Conservation (phyloP, 306 rosid genomes). For the Vigna radiata region DNA sequence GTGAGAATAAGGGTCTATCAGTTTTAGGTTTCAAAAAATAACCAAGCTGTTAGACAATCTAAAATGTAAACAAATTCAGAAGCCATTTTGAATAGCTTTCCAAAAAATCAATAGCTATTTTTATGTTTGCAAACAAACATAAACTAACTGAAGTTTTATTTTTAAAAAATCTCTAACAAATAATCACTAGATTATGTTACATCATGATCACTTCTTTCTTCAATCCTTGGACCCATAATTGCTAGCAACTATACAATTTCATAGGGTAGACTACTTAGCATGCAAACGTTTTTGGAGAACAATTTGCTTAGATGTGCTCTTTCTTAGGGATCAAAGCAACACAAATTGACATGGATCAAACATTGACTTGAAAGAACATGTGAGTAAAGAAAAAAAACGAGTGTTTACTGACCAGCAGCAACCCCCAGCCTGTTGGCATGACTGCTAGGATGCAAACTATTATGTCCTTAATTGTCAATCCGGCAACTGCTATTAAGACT, state of each 20-base stretch:
- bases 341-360: neutral
- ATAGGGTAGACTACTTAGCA: neutral
- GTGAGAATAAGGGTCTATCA: neutral
- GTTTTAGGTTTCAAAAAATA: neutral
- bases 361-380: neutral
- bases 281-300: neutral
- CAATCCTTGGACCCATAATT: no score
- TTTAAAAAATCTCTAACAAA: no score
- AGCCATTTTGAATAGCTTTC: neutral
- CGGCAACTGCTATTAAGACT: conserved; percentile 63
- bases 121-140: neutral
- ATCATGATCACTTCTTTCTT: no score
- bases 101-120: neutral
- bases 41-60: neutral
- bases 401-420: conserved; percentile 73
- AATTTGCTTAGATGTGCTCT: neutral
- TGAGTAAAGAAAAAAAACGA: conserved; percentile 9
- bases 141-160: no score
- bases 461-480: conserved; percentile 72
- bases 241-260: neutral
- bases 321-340: conserved; percentile 13
- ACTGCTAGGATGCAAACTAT: conserved; percentile 82
- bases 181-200: no score
- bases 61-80: neutral
- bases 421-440: conserved; percentile 97